Percentiles rank a stretch among this genome's conserved stretches.
These are phyloP conservation scores for Pelargonium citronellum DNA, from an alignment of 441 rosid genomes.

Conservation along the genomic window DNA sequence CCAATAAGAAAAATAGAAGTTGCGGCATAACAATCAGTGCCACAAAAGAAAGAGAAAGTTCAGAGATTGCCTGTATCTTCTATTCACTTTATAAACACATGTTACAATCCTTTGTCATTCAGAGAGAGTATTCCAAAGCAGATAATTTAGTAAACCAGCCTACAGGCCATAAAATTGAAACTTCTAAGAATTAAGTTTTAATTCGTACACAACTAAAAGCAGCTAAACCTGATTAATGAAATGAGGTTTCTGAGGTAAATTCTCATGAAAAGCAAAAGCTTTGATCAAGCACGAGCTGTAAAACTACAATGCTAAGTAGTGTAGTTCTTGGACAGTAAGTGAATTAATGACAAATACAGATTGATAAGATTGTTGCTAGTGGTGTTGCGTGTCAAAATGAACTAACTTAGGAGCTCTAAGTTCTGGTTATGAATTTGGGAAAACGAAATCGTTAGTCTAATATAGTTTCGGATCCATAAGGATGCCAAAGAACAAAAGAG, in stretches of 20 bases:
- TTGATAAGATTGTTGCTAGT: not conserved
- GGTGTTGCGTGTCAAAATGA: not conserved
- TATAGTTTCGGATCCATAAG: conserved; percentile 21
- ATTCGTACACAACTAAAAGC: not conserved
- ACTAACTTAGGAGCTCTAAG: conserved; percentile 15
- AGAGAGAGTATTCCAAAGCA: not conserved
- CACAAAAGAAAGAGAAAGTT: no score
- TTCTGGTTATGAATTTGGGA: conserved; percentile 11
- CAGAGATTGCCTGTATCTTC: no score
- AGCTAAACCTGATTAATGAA: not conserved
- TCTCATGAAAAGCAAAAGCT: not conserved
- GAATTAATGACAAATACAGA: not conserved
- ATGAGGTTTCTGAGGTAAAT: not conserved
- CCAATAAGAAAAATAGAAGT: no score
- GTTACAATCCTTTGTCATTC: not conserved
- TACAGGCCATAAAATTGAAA: not conserved
- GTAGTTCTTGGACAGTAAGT: not conserved
- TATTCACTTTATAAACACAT: no score
- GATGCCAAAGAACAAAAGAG: conserved; percentile 19
- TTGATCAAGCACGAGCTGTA: not conserved
- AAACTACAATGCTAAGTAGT: not conserved
- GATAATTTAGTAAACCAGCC: not conserved
- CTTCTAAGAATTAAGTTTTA: not conserved
- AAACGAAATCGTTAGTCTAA: not conserved
- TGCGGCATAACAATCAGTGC: no score